Percentiles rank a stretch among this genome's conserved stretches.
phyloP scores from a whole-genome alignment of 192 early-diverging fungal genomes.

The Paraglomus occultum region DNA sequence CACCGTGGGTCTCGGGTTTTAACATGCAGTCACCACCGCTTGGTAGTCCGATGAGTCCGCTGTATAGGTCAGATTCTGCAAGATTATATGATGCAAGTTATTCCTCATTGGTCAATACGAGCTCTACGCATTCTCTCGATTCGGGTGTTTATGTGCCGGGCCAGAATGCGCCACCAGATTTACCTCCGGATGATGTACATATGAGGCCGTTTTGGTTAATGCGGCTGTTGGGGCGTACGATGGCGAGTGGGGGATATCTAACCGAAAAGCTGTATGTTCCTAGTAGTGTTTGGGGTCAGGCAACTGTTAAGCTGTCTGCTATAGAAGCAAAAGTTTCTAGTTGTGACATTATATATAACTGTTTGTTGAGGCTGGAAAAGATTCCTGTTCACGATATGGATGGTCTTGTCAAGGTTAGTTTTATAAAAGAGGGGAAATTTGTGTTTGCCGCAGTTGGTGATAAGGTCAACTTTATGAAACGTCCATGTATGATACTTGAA shows the following conservation, averaged over 20 bases:
- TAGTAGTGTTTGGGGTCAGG: conserved; percentile 40
- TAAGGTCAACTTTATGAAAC: no score
- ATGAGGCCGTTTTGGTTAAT: conserved; percentile 45
- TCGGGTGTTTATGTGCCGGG: not conserved
- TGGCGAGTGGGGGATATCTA: conserved; percentile 41
- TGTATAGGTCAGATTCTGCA: conserved; percentile 1
- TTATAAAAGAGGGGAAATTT: conserved; percentile 38
- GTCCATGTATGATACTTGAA: no score
- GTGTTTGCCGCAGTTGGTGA: not conserved
- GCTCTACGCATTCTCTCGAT: not conserved
- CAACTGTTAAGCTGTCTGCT: conserved; percentile 35
- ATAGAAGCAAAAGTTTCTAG: conserved; percentile 39
- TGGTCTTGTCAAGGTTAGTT: conserved; percentile 32
- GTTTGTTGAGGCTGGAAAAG: conserved; percentile 32
- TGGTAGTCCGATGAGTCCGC: conserved; percentile 8
- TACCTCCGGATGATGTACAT: conserved; percentile 35
- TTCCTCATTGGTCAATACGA: not conserved
- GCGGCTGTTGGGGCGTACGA: conserved; percentile 39
- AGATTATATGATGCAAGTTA: conserved; percentile 19
- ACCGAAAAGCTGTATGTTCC: conserved; percentile 45
- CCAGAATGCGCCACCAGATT: conserved; percentile 18
- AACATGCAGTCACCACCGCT: conserved; percentile 12
- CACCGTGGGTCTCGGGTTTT: conserved; percentile 14
- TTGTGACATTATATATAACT: conserved; percentile 34
- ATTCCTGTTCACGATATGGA: conserved; percentile 28